Conservation (phyloP, 768 basidiomycete species). For the Saitozyma podzolica region DNA sequence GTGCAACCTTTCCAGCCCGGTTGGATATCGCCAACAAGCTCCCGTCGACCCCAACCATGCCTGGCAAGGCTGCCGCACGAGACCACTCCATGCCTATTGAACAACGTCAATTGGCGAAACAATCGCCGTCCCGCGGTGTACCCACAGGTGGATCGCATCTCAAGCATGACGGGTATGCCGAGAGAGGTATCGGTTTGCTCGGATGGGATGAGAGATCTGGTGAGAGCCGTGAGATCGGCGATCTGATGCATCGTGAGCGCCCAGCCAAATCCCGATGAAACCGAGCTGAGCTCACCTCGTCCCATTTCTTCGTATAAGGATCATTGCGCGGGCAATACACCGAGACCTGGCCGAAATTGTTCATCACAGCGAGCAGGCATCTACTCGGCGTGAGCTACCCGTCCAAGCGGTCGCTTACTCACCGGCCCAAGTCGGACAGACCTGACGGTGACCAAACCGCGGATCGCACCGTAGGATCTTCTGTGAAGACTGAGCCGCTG, state of each 20-base stretch:
- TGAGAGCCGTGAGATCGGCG: constrained; percentile 22
- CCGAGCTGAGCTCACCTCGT: constrained; percentile 21
- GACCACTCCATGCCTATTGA: constrained; percentile 35
- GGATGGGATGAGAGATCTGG: constrained; percentile 1
- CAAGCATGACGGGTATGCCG: constrained; percentile 11
- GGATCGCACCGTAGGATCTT: constrained; percentile 14
- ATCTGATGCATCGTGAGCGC: constrained; percentile 16
- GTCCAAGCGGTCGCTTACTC: constrained; percentile 4
- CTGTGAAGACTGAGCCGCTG: constrained; percentile 11
- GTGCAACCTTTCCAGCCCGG: constrained; percentile 25
- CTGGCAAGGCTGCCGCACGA: constrained; percentile 3
- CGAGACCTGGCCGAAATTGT: constrained; percentile 28
- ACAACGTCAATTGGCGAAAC: background rate
- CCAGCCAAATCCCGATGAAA: background rate
- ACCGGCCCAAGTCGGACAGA: constrained; percentile 40
- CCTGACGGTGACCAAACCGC: constrained; percentile 43
- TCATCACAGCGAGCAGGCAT: constrained; percentile 34
- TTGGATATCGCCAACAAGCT: constrained; percentile 34
- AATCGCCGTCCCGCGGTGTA: background rate
- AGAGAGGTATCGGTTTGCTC: background rate
- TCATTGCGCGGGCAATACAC: constrained; percentile 35
- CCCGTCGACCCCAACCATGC: constrained; percentile 22
- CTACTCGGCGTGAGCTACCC: constrained; percentile 10
- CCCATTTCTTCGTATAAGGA: constrained; percentile 34
- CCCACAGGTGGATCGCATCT: constrained; percentile 28